Base-by-base conservation (phyloP, 2,329 filamentous ascomycete species). In the Phialophora tarda region DNA sequence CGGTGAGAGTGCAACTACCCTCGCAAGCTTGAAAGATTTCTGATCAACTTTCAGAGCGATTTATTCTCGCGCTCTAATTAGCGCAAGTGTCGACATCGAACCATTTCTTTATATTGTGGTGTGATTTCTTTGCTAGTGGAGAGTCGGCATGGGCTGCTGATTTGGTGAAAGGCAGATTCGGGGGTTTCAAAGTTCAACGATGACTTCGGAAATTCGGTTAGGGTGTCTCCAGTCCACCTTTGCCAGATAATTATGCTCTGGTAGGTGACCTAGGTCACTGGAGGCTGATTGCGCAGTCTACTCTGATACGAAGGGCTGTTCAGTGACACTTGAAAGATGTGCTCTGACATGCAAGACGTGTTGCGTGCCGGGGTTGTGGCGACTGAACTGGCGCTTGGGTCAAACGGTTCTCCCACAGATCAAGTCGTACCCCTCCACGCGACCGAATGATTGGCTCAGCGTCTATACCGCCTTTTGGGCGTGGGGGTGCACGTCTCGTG, bases 381-480 rank as follows among this genome's bases (percentile, higher is more conserved):
- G 38, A 44, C 38, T 41, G 12, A 17, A 17, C 34, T 17, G 34
- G 34, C 14, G 38, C 38, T 24, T 51, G 48, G 17, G 21, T 26
- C 17, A 26, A 51, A 51, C 21, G 7, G 21, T 54, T 53, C 59
- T 61, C 59, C 47, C 48, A 61, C n/a, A 61, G 32, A 54, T 55
- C 34, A 32, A 44, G 50, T 47, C 14, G 24, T 28, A 54, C 47
- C 14, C 30, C 51, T 30, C 50, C 50, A 62, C 38, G 59, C 50
- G 59, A 32, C 12, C 23, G 12, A 62, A 32, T 48, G 59, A 56
- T 62, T 62, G 59, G 59, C 23, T 24, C 23, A 21, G n/a, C 26
- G 8, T 28, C 59, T 56, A 44, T 62, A 62, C 59, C 59, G 59
- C 59, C 59, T 62, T 62, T 62, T 62, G 23, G 59, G 34, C 34